phyloP scores from a whole-genome alignment of 805 yeast genomes.

The Debaryomyces castellii region DNA sequence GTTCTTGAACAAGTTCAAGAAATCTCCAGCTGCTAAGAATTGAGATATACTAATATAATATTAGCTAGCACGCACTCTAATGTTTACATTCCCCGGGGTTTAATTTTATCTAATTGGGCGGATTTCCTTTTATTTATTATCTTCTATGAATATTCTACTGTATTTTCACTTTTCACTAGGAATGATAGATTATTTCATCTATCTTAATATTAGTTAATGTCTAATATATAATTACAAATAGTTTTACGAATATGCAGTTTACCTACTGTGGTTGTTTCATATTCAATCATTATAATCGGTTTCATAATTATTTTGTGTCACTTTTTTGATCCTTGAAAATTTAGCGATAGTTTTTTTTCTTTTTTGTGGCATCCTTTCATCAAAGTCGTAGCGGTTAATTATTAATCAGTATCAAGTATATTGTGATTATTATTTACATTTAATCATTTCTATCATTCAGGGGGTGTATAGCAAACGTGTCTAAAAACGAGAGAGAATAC shows the following conservation, averaged over 20 bases:
- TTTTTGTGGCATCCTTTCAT: conserved; percentile 1
- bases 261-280: background rate
- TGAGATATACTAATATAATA: background rate
- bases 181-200: background rate
- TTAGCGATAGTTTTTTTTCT: background rate
- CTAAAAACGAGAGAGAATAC: background rate
- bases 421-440: background rate
- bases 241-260: background rate
- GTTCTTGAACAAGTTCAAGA: conserved; percentile 35
- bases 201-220: background rate
- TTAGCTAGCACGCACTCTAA: background rate
- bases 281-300: background rate
- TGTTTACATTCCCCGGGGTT: background rate
- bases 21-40: conserved; percentile 17
- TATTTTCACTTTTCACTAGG: background rate
- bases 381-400: background rate
- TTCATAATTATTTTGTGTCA: background rate
- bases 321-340: background rate
- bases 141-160: background rate
- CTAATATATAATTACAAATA: background rate
- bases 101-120: background rate
- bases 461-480: background rate
- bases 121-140: background rate
- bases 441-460: background rate
- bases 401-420: background rate